Evolutionary conservation across 495 filamentous ascomycete genomes (phyloP), one percentile per base, ranked within the genome.

Genomic region (Elasticomyces elasticus): DNA sequence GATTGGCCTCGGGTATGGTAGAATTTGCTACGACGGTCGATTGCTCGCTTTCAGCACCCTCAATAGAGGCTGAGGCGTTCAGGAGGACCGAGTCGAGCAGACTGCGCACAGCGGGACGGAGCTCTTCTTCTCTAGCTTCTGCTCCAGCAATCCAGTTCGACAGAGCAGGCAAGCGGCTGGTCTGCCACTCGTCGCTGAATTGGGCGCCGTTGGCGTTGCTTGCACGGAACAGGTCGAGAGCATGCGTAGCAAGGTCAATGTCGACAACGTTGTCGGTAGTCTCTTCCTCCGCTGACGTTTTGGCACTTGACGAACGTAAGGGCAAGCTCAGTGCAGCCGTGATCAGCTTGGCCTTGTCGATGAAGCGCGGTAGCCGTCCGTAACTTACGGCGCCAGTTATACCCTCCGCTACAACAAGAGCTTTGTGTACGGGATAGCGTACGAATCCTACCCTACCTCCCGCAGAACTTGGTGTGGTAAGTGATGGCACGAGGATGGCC

Each of bases 351-450:
- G 43, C 23, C 5, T 49, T 45, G 35, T 41, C 41, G 25, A 54
- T 6, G n/a, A 31, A 53, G 22, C 44, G 38, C 9, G 54, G 53
- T 23, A 63, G 38, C 3, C 67, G 65, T 48, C 78, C 74, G 52
- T 79, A 78, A 12, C 74, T 69, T 10, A 79, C 65, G 0, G 79
- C 58, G 7, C 74, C 76, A 19, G 78, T 70, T 19, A 81, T 62
- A 0, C 87, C 90, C 38, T 83, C 76, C 2, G 80, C 82, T 28
- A 94, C 80, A 13, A 96, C 57, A 23, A 97, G 66, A 10, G 83
- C 79, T 66, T 83, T 85, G 61, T 98, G 92, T 15, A 95, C 87
- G 0, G 92, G 90, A 51, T 89, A 87, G 10, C 81, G 79, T 11
- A 94, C 72, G 33, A 83, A 67, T 22, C 78, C 78, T 43, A 79